These are phyloP conservation scores for Wickerhamiella allomyrinae DNA, from an alignment of 805 yeast species.

Conservation along the genomic window DNA sequence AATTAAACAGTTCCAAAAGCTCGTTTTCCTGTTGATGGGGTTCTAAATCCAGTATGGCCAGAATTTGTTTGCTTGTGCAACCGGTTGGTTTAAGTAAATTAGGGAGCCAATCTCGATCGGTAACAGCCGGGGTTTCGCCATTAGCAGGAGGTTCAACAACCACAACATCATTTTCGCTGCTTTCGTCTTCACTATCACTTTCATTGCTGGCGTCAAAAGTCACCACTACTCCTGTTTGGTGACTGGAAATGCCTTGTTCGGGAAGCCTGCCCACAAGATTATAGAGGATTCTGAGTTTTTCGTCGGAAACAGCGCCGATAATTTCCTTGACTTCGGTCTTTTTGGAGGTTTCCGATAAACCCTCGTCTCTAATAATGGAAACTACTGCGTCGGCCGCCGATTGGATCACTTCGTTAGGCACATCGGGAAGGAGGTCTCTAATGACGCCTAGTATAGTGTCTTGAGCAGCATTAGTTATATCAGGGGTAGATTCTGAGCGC, in stretches of 20 bases:
- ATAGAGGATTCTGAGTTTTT: slow-evolving; percentile 33
- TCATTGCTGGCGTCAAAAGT: slow-evolving; percentile 26
- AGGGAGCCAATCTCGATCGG: slow-evolving; percentile 20
- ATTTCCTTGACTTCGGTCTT: slow-evolving; percentile 39
- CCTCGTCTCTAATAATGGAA: slow-evolving; percentile 38
- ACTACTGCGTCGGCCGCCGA: slow-evolving; percentile 48
- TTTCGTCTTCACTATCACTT: slow-evolving; percentile 22
- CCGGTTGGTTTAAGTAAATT: slow-evolving; percentile 26
- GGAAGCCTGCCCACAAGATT: slow-evolving; percentile 32
- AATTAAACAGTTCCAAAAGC: slow-evolving; percentile 39
- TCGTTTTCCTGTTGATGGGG: slow-evolving; percentile 37
- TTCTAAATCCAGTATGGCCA: slow-evolving; percentile 28
- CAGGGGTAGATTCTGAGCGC: not conserved
- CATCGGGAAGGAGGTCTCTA: slow-evolving; percentile 45
- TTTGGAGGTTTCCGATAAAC: slow-evolving; percentile 30
- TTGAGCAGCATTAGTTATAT: not conserved
- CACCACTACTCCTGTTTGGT: slow-evolving; percentile 31
- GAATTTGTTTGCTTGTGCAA: slow-evolving; percentile 19
- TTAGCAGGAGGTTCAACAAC: slow-evolving; percentile 19
- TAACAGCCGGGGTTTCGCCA: slow-evolving; percentile 11
- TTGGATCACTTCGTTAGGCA: slow-evolving; percentile 56
- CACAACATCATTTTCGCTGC: slow-evolving; percentile 15
- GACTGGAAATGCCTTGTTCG: slow-evolving; percentile 20
- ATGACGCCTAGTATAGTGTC: slow-evolving; percentile 43
- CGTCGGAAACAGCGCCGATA: slow-evolving; percentile 32